Evolutionary conservation across 176 grass and related monocot species (phyloP).

Genomic region (Oryza coarctata): DNA sequence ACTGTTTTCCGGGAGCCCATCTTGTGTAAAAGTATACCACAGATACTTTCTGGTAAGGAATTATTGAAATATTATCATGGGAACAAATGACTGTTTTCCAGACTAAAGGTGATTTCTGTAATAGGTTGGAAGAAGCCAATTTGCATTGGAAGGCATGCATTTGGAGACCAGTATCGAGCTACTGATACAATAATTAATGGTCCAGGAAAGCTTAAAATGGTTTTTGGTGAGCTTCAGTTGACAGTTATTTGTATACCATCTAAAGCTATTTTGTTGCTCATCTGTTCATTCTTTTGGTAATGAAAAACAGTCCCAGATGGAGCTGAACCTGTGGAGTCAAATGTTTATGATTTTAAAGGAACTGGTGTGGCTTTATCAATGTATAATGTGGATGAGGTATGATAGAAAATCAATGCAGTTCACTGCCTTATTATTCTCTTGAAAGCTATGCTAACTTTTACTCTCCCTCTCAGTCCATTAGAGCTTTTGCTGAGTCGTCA

Average conservation of each 20-base stretch:
- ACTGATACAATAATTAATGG: slow-evolving; percentile 80
- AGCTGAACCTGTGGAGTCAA: slow-evolving; percentile 61
- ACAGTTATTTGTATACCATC: background rate
- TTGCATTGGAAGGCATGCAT: slow-evolving; percentile 97
- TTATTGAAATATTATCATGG: slow-evolving; percentile 2
- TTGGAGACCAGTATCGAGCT: slow-evolving; percentile 97
- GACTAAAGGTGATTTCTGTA: background rate
- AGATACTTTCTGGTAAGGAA: slow-evolving; percentile 75
- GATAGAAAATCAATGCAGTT: background rate
- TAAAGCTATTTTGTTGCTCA: background rate
- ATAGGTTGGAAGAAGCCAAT: slow-evolving; percentile 96
- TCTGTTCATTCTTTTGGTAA: slow-evolving; percentile 27
- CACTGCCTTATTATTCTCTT: slow-evolving; percentile 29
- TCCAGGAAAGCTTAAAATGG: slow-evolving; percentile 93
- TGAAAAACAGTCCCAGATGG: slow-evolving; percentile 64
- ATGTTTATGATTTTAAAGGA: slow-evolving; percentile 93
- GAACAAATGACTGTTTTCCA: background rate
- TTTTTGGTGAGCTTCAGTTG: slow-evolving; percentile 74
- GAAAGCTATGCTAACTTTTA: slow-evolving; percentile 33
- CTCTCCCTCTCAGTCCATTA: slow-evolving; percentile 65
- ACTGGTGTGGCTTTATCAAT: slow-evolving; percentile 84
- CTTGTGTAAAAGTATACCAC: slow-evolving; percentile 78
- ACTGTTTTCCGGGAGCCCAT: slow-evolving; percentile 98
- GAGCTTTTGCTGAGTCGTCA: slow-evolving; percentile 88
- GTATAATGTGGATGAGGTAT: slow-evolving; percentile 96